Base-by-base conservation (phyloP, 257 asterid genomes). In the Penstemon barbatus region DNA sequence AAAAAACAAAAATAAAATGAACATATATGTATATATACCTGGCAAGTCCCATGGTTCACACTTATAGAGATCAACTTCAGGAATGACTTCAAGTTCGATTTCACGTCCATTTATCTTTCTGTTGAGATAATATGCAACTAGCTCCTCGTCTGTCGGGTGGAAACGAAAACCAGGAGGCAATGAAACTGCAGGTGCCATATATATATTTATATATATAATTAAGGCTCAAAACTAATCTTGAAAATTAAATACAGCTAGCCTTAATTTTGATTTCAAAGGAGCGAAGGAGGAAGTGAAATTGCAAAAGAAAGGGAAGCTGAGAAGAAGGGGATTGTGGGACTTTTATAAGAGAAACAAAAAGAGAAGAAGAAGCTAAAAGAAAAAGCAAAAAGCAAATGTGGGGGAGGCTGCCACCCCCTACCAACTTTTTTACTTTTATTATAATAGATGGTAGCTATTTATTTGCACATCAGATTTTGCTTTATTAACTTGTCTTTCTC, bases 21-120 rank as follows among this genome's bases (percentile, higher is more conserved):
- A 8, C 40, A 10, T 5, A 44, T 12, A 5, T 15, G 18, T 12
- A 5, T 7, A 65, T 6, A 12, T 82, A 91, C 99, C 99, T 78
- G 99, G 99, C 66, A 94, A 77, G 61, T 94, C 99, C 99, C 99
- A 94, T 44, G 99, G 99, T 57, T 94, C 99, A 74, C 99, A 94
- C 76, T 94, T 94, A 83, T 94, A 94, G 72, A 94, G 99, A 87
- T 94, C 99, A 65, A 94, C 92, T 77, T 94, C 97, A 5, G 99
- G 97, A 68, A 94, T 94, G 74, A 94, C 68, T 74, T 94, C 99
- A 13, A 94, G 99, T 37, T 94, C 99, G 46, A 94, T 91, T 58
- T 79, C 83, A 9, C 83, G 85, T n/a, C 95, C 96, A 43, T 94
- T 94, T 70, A 94, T 94, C 82, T 94, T 94, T 44, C 97, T 78